phyloP scores from a whole-genome alignment of 2,329 filamentous ascomycete species.

The Aspergillus uvarum region DNA sequence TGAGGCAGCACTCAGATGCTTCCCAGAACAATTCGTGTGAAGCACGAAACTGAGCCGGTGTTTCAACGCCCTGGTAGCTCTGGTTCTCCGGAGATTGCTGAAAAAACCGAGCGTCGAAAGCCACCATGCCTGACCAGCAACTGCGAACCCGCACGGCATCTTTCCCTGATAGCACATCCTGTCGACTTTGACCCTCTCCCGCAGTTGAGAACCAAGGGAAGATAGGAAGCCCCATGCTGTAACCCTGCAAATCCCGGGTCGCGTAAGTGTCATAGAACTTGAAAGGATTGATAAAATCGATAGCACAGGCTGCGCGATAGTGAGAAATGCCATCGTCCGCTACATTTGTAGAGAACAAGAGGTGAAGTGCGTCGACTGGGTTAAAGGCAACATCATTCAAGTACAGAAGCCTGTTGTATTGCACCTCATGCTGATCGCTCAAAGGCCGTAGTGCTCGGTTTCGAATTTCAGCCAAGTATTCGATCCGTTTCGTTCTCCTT shows the following conservation, averaged over 20 bases:
- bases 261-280: conserved; percentile 78
- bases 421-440: conserved; percentile 44
- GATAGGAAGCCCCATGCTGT: conserved; percentile 66
- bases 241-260: conserved; percentile 68
- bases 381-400: conserved; percentile 68
- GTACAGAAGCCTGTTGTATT: conserved; percentile 59
- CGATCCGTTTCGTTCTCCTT: conserved; percentile 67
- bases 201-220: conserved; percentile 67
- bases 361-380: conserved; percentile 58
- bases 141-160: conserved; percentile 66
- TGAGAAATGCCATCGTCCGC: conserved; percentile 52
- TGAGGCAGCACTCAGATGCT: conserved; percentile 64
- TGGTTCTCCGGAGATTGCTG: conserved; percentile 23
- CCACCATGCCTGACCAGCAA: conserved; percentile 76
- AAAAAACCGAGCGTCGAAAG: conserved; percentile 50
- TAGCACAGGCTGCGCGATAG: conserved; percentile 70
- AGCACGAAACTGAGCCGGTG: conserved; percentile 57
- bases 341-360: conserved; percentile 61
- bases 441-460: conserved; percentile 69
- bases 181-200: conserved; percentile 54
- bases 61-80: neutral
- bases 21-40: conserved; percentile 62
- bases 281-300: conserved; percentile 73
- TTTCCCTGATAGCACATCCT: conserved; percentile 60
- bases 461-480: conserved; percentile 70